Percentiles rank a stretch among this genome's conserved stretches.
Conservation (phyloP, 1,139 yeast genomes). For the Geotrichum histeridarum region DNA sequence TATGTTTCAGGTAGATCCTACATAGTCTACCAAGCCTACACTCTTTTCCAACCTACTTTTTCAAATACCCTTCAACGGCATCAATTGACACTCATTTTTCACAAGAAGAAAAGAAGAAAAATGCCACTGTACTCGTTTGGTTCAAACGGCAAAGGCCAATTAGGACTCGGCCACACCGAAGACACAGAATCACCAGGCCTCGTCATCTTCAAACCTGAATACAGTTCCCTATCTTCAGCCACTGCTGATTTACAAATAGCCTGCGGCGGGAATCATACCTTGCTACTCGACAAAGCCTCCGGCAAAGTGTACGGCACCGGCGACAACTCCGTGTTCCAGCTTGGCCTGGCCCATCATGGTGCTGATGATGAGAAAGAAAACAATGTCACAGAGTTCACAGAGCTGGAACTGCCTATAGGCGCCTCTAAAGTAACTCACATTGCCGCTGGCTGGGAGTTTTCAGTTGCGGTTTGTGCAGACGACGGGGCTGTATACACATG, state of each 20-base stretch:
- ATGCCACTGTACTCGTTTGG: constrained; percentile 56
- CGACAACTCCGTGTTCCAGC: constrained; percentile 53
- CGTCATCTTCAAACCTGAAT: constrained; percentile 27
- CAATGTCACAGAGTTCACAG: constrained; percentile 5
- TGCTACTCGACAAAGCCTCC: constrained; percentile 44
- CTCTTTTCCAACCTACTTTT: not conserved
- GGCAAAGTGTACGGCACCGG: constrained; percentile 61
- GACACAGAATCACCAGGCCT: constrained; percentile 45
- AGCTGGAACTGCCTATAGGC: constrained; percentile 3
- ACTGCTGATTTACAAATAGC: not conserved
- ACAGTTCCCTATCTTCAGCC: not conserved
- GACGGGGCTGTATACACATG: constrained; percentile 45
- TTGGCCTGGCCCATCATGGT: constrained; percentile 35
- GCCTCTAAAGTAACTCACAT: constrained; percentile 5
- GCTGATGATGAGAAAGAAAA: not conserved
- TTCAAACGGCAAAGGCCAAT: constrained; percentile 74
- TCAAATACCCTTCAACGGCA: not conserved
- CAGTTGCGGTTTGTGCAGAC: constrained; percentile 45
- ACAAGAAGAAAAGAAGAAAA: constrained; percentile 15
- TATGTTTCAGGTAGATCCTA: not conserved
- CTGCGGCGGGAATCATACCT: constrained; percentile 80
- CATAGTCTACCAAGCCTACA: not conserved
- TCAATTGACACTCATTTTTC: not conserved
- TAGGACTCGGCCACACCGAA: constrained; percentile 57
- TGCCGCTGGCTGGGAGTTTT: constrained; percentile 77